Evolutionary conservation across 2,329 filamentous ascomycete species (phyloP).

Genomic region (Lasiodiplodia gonubiensis): DNA sequence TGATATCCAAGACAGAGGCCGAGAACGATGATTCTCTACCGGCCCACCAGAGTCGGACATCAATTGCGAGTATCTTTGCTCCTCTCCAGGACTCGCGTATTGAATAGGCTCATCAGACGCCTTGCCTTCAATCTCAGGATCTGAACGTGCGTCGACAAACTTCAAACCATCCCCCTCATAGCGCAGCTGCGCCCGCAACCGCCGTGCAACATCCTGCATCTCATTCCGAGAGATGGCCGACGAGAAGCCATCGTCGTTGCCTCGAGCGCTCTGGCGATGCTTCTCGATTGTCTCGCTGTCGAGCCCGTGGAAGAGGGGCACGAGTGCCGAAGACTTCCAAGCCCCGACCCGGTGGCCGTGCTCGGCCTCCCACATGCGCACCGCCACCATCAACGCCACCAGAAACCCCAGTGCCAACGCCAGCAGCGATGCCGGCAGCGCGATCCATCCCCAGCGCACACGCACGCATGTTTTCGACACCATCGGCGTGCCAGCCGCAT

Average conservation of each 20-base stretch:
- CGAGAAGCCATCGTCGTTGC: background rate
- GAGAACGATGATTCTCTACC: background rate
- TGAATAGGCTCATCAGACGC: background rate
- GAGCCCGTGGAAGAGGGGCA: slow-evolving; percentile 1
- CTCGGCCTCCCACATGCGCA: too few relatives aligned
- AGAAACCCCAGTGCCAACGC: background rate
- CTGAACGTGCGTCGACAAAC: background rate
- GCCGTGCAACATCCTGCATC: slow-evolving; percentile 1
- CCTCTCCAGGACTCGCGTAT: background rate
- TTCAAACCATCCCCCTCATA: background rate
- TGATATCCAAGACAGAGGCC: background rate
- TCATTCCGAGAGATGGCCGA: background rate
- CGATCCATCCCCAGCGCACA: slow-evolving; percentile 7
- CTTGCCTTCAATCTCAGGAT: background rate
- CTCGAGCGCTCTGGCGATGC: background rate
- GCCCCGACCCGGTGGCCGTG: background rate
- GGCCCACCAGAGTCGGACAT: background rate
- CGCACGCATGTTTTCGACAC: background rate
- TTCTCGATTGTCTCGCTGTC: background rate
- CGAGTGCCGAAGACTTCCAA: slow-evolving; percentile 9
- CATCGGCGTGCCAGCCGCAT: background rate
- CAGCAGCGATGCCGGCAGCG: background rate
- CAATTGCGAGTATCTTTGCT: background rate
- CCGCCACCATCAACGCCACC: background rate
- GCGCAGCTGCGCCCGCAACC: background rate